Base-by-base conservation (phyloP, 495 filamentous ascomycete genomes). In the Podospora pseudoanserina region DNA sequence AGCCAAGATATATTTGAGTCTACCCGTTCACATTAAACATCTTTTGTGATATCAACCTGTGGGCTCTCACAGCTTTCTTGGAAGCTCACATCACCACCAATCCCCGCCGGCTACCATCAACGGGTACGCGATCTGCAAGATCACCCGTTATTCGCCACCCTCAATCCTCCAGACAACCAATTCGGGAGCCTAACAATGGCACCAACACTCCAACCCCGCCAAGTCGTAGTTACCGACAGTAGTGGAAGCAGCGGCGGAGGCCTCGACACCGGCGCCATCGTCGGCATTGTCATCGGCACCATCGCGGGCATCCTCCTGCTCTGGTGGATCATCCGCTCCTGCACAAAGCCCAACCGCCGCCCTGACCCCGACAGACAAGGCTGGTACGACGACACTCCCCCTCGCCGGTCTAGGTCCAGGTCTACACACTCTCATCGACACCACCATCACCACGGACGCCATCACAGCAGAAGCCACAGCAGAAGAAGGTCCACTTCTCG, bases 251-350 rank as follows among this genome's bases (percentile, higher is more conserved):
- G 64, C 16, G 20, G 56, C n/a, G 62, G 67, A 18, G 19, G 49
- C 56, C 73, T 73, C 62, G 64, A 53, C 60, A 34, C 71, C 2
- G 73, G 73, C 32, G 71, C 71, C 49, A 76, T 76, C 20, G 74
- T 67, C 5, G 74, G 74, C 64, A 76, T 76, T 65, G 74, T 76
- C 5, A 74, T 76, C 65, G 74, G 74, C 64, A 61, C 60, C 53
- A 66, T 76, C n/a, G 71, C 70, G 59, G 74, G 66, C 39, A 60
- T 76, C 55, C 65, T 76, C 15, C 66, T 76, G 1, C 28, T 76
- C 49, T 70, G 65, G 68, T 76, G 71, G 73, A 67, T 70, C 61
- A 66, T 76, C 34, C 20, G 53, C 11, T 60, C 67, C 59, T 64
- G 57, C 60, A 66, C 67, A 20, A 57, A 68, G 34, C 63, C 67